A percentile compares a stretch with the other conserved stretches of the same genome.
Evolutionary conservation across 192 early-diverging fungal species (phyloP).

Genomic region (Ramicandelaber brevisporus): DNA sequence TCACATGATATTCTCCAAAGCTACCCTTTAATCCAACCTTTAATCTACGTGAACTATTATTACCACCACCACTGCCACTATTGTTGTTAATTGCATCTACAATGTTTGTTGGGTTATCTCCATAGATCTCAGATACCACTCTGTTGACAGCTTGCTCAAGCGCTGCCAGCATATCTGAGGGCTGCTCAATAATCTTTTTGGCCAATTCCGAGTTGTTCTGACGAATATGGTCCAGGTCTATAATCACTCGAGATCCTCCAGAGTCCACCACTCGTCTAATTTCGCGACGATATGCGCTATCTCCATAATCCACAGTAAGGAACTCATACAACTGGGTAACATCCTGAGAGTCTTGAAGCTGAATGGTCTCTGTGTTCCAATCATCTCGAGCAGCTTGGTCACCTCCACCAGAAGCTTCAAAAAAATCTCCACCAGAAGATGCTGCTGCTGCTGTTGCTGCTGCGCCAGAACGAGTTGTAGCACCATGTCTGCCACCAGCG

Average conservation of each 20-base stretch:
- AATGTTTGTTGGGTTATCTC: too few species aligned
- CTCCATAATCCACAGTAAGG: slow-evolving; percentile 10
- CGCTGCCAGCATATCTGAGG: slow-evolving; percentile 27
- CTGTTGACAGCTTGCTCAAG: slow-evolving; percentile 43
- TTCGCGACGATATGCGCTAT: slow-evolving; percentile 20
- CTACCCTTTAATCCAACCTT: slow-evolving; percentile 72
- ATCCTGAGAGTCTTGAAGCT: too few species aligned
- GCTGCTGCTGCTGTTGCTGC: too few species aligned
- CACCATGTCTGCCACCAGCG: too few species aligned
- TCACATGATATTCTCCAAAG: slow-evolving; percentile 72
- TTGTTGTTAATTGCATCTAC: too few species aligned
- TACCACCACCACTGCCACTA: too few species aligned
- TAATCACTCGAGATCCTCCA: slow-evolving; percentile 29
- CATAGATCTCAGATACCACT: slow-evolving; percentile 15
- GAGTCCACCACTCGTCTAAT: slow-evolving; percentile 19
- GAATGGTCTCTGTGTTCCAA: too few species aligned
- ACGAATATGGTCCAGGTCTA: slow-evolving; percentile 60
- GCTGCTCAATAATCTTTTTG: slow-evolving; percentile 20
- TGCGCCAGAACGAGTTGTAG: too few species aligned
- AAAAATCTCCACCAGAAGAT: too few species aligned
- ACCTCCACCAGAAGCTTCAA: too few species aligned
- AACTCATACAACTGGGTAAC: slow-evolving; percentile 1
- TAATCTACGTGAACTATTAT: too few species aligned
- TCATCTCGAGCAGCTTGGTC: too few species aligned
- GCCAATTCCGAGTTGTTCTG: slow-evolving; percentile 29